Percentiles rank a stretch among this genome's conserved stretches.
These are phyloP conservation scores for Talaromyces albobiverticillius DNA, from an alignment of 2,329 filamentous ascomycete genomes.

Conservation along the genomic window DNA sequence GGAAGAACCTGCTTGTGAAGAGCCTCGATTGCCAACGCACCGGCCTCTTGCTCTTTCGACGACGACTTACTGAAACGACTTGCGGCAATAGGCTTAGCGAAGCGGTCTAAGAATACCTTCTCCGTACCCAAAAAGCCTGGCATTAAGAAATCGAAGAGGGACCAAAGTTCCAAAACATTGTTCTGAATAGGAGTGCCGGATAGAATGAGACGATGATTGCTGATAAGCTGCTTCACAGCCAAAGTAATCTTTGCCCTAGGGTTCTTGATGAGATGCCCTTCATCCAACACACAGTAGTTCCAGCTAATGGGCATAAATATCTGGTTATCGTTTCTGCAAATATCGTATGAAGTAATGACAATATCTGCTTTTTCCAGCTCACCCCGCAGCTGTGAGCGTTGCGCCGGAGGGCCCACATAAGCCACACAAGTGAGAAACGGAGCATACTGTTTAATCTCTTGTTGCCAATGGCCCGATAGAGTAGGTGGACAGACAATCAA, in stretches of 20 bases:
- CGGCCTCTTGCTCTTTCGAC: constrained; percentile 96
- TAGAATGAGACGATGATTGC: constrained; percentile 92
- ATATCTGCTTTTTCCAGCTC: constrained; percentile 78
- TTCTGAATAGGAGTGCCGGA: constrained; percentile 98
- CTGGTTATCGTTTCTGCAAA: constrained; percentile 94
- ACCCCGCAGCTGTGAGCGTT: constrained; percentile 69
- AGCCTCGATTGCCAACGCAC: constrained; percentile 94
- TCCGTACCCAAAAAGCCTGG: constrained; percentile 94
- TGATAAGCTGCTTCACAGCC: constrained; percentile 83
- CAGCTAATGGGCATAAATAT: constrained; percentile 77
- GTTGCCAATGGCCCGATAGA: constrained; percentile 96
- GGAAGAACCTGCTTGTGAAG: constrained; percentile 96
- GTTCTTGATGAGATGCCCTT: constrained; percentile 98
- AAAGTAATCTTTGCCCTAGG: constrained; percentile 93
- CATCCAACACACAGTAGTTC: constrained; percentile 97
- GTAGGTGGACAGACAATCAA: constrained; percentile 96
- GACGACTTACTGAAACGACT: constrained; percentile 96
- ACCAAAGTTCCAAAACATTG: constrained; percentile 96
- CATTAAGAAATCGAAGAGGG: constrained; percentile 98
- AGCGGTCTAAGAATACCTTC: constrained; percentile 94
- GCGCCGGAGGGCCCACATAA: constrained; percentile 83
- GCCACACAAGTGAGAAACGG: constrained; percentile 87
- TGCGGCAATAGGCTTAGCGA: constrained; percentile 91
- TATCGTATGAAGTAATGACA: constrained; percentile 96
- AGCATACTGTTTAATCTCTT: constrained; percentile 93